Base-by-base conservation (phyloP, 345 rosid species). In the Citrus trifoliata region DNA sequence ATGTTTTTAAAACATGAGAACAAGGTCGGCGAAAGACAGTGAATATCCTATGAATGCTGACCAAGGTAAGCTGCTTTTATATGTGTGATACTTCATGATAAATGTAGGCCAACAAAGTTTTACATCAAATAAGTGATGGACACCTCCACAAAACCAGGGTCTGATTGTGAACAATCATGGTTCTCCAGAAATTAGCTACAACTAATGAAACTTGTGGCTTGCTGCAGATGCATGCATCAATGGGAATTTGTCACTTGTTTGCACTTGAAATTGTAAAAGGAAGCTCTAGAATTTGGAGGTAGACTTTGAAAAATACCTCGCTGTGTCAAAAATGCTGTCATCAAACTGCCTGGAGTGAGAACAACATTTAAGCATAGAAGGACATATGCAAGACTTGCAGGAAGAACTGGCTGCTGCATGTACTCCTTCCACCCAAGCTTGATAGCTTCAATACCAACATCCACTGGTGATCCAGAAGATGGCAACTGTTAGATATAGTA, bases 371-470 rank as follows among this genome's bases (percentile, higher is more conserved):
- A 92, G 88, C 70, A 92, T 75, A 95, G 92, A 64, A 95, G 93
- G 74, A 93, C 99, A 67, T 77, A 91, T 65, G 99, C 97, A 9
- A 93, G 93, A 87, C 99, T 93, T 76, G 99, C 99, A 30, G 98
- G 98, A 74, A 95, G 96, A 82, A 91, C 97, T 3, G 97, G 99
- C 81, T 92, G 97, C 70, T 93, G 95, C 73, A 93, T 78, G 79
- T 93, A 95, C 85, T 95, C 98, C 89, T 83, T 92, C 99, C 97
- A 93, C 80, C 98, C 99, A 40, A 90, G 94, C 86, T 90, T 95
- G 82, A 95, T 90, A 77, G 97, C 90, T 73, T 91, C 95, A 78
- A 93, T 71, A 76, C 97, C 89, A 70, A 58, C 79, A 84, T 77
- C 86, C 79, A 85, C 88, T 84, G 81, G 56, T 56, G 70, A 82